Evolutionary conservation across 495 filamentous ascomycete genomes (phyloP).

Genomic region (Margaritispora aquatica): DNA sequence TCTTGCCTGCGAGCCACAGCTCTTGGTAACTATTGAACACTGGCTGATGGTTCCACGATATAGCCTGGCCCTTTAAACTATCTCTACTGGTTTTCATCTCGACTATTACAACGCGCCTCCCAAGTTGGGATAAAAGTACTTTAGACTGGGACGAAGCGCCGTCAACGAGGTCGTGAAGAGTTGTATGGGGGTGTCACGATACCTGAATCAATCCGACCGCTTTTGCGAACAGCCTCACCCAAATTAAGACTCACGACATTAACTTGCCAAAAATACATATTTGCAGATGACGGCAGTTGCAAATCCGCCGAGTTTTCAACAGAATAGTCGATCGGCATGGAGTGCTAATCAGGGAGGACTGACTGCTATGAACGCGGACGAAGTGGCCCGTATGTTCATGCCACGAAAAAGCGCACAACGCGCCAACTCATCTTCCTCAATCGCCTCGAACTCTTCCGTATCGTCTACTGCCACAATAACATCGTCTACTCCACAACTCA

Average conservation of each 20-base stretch:
- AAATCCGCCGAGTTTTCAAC: slow-evolving; percentile 82
- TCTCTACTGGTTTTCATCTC: background rate
- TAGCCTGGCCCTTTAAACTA: slow-evolving; percentile 7
- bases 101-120: background rate
- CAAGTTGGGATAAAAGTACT: background rate
- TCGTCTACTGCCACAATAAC: slow-evolving; percentile 53
- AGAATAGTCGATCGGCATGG: slow-evolving; percentile 57
- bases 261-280: slow-evolving; percentile 18
- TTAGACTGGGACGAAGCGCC: slow-evolving; percentile 13
- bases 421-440: slow-evolving; percentile 81
- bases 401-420: slow-evolving; percentile 79
- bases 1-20: slow-evolving; percentile 9
- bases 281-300: slow-evolving; percentile 91
- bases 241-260: slow-evolving; percentile 6
- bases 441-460: slow-evolving; percentile 61
- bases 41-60: slow-evolving; percentile 12
- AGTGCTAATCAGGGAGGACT: slow-evolving; percentile 68
- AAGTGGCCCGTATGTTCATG: slow-evolving; percentile 82
- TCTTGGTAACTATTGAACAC: slow-evolving; percentile 10
- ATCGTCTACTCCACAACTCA: slow-evolving; percentile 20
- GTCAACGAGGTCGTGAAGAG: slow-evolving; percentile 7
- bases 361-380: slow-evolving; percentile 78
- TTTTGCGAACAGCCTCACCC: slow-evolving; percentile 9
- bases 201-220: slow-evolving; percentile 7
- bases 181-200: slow-evolving; percentile 12